Evolutionary conservation across 208 protist genomes (phyloP).

Genomic region (Strigomonas oncopelti): DNA sequence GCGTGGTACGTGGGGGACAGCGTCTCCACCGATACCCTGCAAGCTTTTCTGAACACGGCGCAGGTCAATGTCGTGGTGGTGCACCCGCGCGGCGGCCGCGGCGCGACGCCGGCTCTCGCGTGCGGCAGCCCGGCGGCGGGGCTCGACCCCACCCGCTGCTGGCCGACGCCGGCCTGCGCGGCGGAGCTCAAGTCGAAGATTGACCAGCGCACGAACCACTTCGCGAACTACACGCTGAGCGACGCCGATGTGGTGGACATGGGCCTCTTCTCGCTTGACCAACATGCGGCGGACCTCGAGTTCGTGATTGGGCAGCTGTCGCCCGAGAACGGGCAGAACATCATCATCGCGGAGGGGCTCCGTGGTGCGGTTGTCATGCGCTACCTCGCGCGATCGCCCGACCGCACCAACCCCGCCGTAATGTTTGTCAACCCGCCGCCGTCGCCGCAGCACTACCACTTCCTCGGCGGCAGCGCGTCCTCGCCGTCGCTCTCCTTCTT

Average conservation of each 20-base stretch:
- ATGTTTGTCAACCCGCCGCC: constrained; percentile 32
- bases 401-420: constrained; percentile 22
- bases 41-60: constrained; percentile 11
- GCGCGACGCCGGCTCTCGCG: constrained; percentile 19
- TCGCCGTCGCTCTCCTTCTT: constrained; percentile 19
- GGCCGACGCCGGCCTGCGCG: constrained; percentile 33
- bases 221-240: background rate
- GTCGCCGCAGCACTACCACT: constrained; percentile 2
- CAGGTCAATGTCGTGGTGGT: constrained; percentile 49
- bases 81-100: constrained; percentile 35
- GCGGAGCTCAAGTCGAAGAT: constrained; percentile 17
- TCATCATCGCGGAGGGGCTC: constrained; percentile 48
- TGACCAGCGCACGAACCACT: background rate
- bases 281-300: constrained; percentile 32
- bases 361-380: constrained; percentile 35
- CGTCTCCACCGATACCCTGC: constrained; percentile 4
- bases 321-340: constrained; percentile 23
- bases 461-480: background rate
- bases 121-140: constrained; percentile 15
- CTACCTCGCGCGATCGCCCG: constrained; percentile 17
- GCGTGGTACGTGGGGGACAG: constrained; percentile 56
- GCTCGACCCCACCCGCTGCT: constrained; percentile 20
- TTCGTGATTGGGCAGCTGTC: constrained; percentile 33
- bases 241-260: background rate
- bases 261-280: constrained; percentile 20